Conservation (phyloP, 257 asterid species). For the Perilla frutescens region DNA sequence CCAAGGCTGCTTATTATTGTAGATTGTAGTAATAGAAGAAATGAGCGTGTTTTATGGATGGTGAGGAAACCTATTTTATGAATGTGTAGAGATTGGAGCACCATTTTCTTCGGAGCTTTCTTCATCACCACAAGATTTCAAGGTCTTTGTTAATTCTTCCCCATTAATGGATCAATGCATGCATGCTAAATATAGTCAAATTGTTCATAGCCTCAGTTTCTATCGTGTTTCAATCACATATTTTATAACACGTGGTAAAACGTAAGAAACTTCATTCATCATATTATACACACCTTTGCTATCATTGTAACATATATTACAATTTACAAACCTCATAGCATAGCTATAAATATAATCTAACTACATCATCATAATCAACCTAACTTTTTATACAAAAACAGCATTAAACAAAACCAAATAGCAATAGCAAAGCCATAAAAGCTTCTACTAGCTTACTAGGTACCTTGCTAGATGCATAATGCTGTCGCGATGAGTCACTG, state of each 20-base stretch:
- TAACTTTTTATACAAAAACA: neutral
- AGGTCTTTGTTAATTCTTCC: constrained; percentile 28
- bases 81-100: constrained; percentile 32
- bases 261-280: neutral
- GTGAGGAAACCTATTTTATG: constrained; percentile 31
- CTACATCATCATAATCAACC: neutral
- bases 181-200: constrained; percentile 32
- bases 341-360: neutral
- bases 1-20: constrained; percentile 68
- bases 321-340: neutral
- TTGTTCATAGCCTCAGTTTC: neutral
- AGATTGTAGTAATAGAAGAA: neutral
- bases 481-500: neutral
- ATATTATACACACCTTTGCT: neutral
- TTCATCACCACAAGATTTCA: constrained; percentile 38
- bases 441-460: too few species aligned
- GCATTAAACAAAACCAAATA: neutral
- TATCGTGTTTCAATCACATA: neutral
- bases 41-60: constrained; percentile 48
- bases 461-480: too few species aligned
- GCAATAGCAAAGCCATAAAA: too few species aligned
- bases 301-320: neutral
- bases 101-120: constrained; percentile 25
- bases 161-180: constrained; percentile 8
- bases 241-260: neutral